Evolutionary conservation across 2,329 filamentous ascomycete species (phyloP).

Genomic region (Curvularia lunata): DNA sequence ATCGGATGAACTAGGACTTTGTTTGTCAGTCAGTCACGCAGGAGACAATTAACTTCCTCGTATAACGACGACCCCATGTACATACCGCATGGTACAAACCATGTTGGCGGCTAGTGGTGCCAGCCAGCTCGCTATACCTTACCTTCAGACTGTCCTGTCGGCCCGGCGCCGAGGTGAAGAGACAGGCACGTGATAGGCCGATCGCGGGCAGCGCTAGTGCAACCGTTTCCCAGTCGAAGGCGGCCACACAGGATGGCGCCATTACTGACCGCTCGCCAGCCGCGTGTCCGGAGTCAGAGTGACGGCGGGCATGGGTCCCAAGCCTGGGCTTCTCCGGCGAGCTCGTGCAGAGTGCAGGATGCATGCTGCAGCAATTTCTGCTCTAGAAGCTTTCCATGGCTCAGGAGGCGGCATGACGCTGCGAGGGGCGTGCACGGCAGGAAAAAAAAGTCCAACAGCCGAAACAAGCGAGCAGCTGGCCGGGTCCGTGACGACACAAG

Average conservation of each 20-base stretch:
- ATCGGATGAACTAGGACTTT: neutral
- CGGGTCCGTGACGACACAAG: slow-evolving; percentile 19
- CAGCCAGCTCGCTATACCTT: neutral
- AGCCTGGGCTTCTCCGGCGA: neutral
- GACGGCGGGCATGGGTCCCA: neutral
- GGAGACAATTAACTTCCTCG: too few relatives aligned
- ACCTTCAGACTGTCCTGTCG: neutral
- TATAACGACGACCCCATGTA: too few relatives aligned
- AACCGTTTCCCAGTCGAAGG: neutral
- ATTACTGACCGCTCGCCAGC: slow-evolving; percentile 3
- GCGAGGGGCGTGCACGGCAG: slow-evolving; percentile 6
- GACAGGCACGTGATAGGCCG: slow-evolving; percentile 1
- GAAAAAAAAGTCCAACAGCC: slow-evolving; percentile 16
- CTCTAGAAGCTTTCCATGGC: slow-evolving; percentile 4
- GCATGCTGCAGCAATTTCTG: neutral
- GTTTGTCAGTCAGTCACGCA: neutral
- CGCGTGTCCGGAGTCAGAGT: neutral
- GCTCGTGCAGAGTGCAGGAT: slow-evolving; percentile 1
- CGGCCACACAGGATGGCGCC: slow-evolving; percentile 3
- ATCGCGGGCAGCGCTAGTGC: neutral
- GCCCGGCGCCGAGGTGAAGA: neutral
- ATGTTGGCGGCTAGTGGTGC: neutral
- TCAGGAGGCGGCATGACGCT: neutral
- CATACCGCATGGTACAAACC: too few relatives aligned
- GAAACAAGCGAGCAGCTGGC: slow-evolving; percentile 35